Conservation (phyloP, 1,284 basidiomycete species). For the Ustilago loliicola region DNA sequence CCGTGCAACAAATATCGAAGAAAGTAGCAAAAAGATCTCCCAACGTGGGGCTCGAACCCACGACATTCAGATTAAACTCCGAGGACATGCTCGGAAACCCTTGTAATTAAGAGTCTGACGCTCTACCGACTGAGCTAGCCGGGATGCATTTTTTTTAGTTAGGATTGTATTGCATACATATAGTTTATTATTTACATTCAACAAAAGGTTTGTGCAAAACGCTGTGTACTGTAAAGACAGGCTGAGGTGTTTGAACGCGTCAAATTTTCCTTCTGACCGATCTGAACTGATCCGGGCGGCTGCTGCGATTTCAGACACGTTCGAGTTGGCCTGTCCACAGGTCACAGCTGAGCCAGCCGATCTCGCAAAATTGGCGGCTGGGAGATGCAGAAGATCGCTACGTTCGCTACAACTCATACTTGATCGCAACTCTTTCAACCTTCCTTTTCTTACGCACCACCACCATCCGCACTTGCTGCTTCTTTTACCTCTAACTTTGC, state of each 20-base stretch:
- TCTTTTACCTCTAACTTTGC: neutral
- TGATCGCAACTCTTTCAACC: neutral
- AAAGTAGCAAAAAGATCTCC: constrained; percentile 43
- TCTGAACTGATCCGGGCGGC: neutral
- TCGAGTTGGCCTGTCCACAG: constrained; percentile 20
- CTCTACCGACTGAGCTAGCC: constrained; percentile 71
- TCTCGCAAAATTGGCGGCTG: neutral
- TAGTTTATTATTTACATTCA: constrained; percentile 16
- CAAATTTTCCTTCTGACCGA: neutral
- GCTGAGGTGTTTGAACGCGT: too few species aligned
- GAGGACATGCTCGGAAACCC: constrained; percentile 41
- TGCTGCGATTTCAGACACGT: constrained; percentile 1
- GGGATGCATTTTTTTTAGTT: constrained; percentile 52
- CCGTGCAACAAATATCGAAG: neutral
- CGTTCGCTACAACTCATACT: neutral
- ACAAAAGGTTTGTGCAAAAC: neutral
- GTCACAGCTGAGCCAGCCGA: neutral
- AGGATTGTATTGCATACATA: constrained; percentile 16
- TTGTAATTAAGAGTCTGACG: constrained; percentile 69
- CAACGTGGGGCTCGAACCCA: constrained; percentile 70
- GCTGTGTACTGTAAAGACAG: too few species aligned
- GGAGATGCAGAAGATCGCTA: constrained; percentile 12
- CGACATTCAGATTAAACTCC: constrained; percentile 65
- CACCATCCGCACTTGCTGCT: neutral
- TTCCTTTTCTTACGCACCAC: neutral